phyloP scores from a whole-genome alignment of 257 asterid species.

The Solanum acaule region DNA sequence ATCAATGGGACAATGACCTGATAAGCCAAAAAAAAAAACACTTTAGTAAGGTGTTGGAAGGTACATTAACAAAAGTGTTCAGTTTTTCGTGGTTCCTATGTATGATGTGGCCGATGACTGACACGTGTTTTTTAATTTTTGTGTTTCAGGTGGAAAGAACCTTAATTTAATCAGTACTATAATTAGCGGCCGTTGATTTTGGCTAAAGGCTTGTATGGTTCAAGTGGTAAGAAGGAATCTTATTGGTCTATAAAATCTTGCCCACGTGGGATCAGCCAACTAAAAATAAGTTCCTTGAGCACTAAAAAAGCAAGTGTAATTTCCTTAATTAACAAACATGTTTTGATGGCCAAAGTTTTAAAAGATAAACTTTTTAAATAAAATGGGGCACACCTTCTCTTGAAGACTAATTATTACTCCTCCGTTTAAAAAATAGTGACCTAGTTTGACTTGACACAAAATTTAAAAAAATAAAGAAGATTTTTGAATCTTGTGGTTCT shows the following conservation, averaged over 20 bases:
- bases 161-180: neutral
- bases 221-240: neutral
- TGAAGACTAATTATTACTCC: neutral
- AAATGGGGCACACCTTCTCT: neutral
- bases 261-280: slow-evolving; percentile 3
- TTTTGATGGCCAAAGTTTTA: neutral
- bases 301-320: neutral
- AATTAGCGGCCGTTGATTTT: neutral
- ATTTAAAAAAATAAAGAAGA: too few species aligned
- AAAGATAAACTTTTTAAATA: neutral
- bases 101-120: slow-evolving; percentile 5
- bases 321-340: neutral
- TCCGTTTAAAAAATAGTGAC: too few species aligned
- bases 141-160: neutral
- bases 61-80: neutral
- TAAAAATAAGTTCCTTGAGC: neutral
- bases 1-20: neutral
- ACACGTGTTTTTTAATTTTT: slow-evolving; percentile 7
- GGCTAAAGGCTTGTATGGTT: neutral
- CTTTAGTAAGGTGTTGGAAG: neutral
- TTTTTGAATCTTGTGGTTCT: too few species aligned
- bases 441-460: too few species aligned
- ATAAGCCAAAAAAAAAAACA: neutral
- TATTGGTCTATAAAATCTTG: slow-evolving; percentile 4
- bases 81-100: neutral